Evolutionary conservation across 2,329 filamentous ascomycete genomes (phyloP).

Genomic region (Alternaria incomplexa): DNA sequence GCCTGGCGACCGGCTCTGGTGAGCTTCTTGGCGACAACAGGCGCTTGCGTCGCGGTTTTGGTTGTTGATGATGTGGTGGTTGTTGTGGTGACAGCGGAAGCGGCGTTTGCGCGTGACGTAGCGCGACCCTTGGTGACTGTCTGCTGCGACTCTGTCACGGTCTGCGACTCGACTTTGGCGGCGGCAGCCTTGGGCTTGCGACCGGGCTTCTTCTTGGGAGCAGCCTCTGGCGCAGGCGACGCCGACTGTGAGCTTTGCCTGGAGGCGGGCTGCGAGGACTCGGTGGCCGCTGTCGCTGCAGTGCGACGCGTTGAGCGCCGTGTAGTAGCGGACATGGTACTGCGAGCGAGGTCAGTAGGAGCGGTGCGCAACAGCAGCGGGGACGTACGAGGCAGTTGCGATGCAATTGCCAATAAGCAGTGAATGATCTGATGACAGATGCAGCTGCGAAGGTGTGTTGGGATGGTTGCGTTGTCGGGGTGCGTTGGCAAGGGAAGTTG

Average conservation of each 20-base stretch:
- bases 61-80: slow-evolving; percentile 9
- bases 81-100: slow-evolving; percentile 8
- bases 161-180: slow-evolving; percentile 12
- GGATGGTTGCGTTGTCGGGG: not conserved
- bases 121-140: slow-evolving; percentile 10
- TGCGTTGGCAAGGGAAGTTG: slow-evolving; percentile 11
- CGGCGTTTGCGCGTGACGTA: slow-evolving; percentile 17
- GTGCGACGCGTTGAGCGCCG: slow-evolving; percentile 25
- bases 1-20: slow-evolving; percentile 19
- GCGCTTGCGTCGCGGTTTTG: not conserved
- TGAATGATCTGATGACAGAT: slow-evolving; percentile 1
- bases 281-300: slow-evolving; percentile 14
- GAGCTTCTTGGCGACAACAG: slow-evolving; percentile 15
- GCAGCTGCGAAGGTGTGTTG: slow-evolving; percentile 7
- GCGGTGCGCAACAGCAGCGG: slow-evolving; percentile 14
- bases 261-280: slow-evolving; percentile 12
- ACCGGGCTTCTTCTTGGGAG: slow-evolving; percentile 14
- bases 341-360: slow-evolving; percentile 18
- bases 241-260: slow-evolving; percentile 3
- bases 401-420: slow-evolving; percentile 4
- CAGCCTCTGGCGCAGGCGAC: slow-evolving; percentile 9
- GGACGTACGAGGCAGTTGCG: slow-evolving; percentile 17
- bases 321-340: slow-evolving; percentile 22
- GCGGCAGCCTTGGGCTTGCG: slow-evolving; percentile 17
- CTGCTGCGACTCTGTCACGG: slow-evolving; percentile 12